Conservation (phyloP, 208 protist genomes). For the Trypanosoma theileri region DNA sequence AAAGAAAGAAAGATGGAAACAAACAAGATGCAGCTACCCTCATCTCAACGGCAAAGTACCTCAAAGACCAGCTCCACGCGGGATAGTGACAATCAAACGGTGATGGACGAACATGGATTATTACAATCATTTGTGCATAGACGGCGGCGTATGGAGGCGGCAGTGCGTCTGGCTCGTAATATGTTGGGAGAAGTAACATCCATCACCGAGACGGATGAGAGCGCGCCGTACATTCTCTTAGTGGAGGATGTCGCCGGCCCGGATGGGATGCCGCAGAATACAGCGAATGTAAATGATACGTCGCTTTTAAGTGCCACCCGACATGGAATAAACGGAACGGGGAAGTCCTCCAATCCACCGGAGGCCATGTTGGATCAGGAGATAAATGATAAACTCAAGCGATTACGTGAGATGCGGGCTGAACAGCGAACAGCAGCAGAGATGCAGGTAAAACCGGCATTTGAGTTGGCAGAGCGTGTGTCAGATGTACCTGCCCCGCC, state of each 20-base stretch:
- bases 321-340: background rate
- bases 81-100: background rate
- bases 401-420: constrained; percentile 25
- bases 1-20: background rate
- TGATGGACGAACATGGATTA: constrained; percentile 16
- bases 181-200: constrained; percentile 13
- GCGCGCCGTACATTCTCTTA: background rate
- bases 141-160: constrained; percentile 22
- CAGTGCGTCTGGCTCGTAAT: constrained; percentile 5
- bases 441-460: constrained; percentile 14
- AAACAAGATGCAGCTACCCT: background rate
- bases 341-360: background rate
- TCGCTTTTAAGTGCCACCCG: background rate
- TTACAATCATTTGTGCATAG: constrained; percentile 12
- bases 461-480: constrained; percentile 9
- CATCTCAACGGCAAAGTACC: background rate
- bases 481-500: constrained; percentile 38
- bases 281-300: background rate
- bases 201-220: constrained; percentile 7
- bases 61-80: background rate
- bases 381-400: constrained; percentile 18
- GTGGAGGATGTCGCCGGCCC: background rate
- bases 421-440: constrained; percentile 41
- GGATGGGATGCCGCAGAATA: background rate
- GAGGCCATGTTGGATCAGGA: constrained; percentile 17